phyloP scores from a whole-genome alignment of 306 rosid genomes.

The Ormosia emarginata region DNA sequence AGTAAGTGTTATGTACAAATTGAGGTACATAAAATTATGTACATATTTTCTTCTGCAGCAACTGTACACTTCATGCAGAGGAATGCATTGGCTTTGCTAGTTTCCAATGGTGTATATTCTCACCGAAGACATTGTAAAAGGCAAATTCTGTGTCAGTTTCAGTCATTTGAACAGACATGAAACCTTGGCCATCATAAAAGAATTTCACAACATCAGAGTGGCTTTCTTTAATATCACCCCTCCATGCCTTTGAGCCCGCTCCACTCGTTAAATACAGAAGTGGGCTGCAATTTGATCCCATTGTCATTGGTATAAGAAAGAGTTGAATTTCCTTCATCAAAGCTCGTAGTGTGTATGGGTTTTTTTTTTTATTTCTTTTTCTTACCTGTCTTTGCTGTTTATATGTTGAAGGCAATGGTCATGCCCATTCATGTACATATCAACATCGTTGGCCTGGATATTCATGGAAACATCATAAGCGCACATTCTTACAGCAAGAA shows the following conservation, averaged over 20 bases:
- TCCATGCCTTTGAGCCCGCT: constrained; percentile 48
- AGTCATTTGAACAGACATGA: constrained; percentile 37
- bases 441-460: constrained; percentile 30
- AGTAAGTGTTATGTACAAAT: not conserved
- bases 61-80: not conserved
- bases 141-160: not conserved
- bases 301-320: not conserved
- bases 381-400: constrained; percentile 26
- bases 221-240: constrained; percentile 30
- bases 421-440: constrained; percentile 46
- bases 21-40: not conserved
- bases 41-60: not conserved
- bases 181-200: constrained; percentile 47
- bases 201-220: constrained; percentile 18
- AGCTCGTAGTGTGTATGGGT: too few species aligned
- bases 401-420: constrained; percentile 48
- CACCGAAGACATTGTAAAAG: constrained; percentile 25
- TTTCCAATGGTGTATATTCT: constrained; percentile 15
- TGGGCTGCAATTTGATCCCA: constrained; percentile 25
- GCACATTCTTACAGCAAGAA: not conserved
- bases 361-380: too few species aligned
- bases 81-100: not conserved
- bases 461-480: not conserved
- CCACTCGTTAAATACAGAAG: constrained; percentile 40
- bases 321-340: not conserved